These are phyloP conservation scores for Calonectria pseudoturangicola DNA, from an alignment of 2,329 filamentous ascomycete genomes.

Conservation along the genomic window DNA sequence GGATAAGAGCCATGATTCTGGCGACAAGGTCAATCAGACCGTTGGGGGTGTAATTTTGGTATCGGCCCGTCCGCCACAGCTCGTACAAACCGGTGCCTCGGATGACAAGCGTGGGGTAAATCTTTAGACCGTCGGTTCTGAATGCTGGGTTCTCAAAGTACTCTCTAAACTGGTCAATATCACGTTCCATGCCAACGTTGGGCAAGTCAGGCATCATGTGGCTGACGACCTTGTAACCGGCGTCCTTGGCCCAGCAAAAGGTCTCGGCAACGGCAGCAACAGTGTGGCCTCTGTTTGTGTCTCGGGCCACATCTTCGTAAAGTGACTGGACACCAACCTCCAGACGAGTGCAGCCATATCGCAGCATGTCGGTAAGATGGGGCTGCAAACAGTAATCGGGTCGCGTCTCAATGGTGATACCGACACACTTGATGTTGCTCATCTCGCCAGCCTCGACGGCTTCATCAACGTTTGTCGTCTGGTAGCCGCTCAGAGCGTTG, in stretches of 20 bases:
- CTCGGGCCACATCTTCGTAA: conserved; percentile 98
- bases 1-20: conserved; percentile 94
- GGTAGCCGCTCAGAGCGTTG: conserved; percentile 97
- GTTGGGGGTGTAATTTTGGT: conserved; percentile 99
- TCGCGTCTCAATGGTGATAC: conserved; percentile 97
- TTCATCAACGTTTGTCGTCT: conserved; percentile 95
- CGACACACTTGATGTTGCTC: conserved; percentile 98
- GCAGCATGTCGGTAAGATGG: conserved; percentile 96
- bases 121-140: conserved; percentile 96
- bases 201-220: conserved; percentile 99
- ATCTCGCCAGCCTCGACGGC: conserved; percentile 95
- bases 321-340: conserved; percentile 97
- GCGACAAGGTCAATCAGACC: conserved; percentile 96
- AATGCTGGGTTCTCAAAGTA: conserved; percentile 99
- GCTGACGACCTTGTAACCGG: conserved; percentile 98
- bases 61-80: conserved; percentile 95
- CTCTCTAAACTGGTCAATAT: conserved; percentile 96
- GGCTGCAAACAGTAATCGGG: conserved; percentile 97
- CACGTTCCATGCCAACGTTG: conserved; percentile 98
- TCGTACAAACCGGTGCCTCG: conserved; percentile 97
- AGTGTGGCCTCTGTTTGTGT: conserved; percentile 97
- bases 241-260: conserved; percentile 97
- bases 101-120: conserved; percentile 98
- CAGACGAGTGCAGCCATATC: conserved; percentile 96
- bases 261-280: conserved; percentile 97